Percentiles rank a stretch among this genome's conserved stretches.
Evolutionary conservation across 2,329 filamentous ascomycete genomes (phyloP).

Genomic region (Gremmenia infestans): DNA sequence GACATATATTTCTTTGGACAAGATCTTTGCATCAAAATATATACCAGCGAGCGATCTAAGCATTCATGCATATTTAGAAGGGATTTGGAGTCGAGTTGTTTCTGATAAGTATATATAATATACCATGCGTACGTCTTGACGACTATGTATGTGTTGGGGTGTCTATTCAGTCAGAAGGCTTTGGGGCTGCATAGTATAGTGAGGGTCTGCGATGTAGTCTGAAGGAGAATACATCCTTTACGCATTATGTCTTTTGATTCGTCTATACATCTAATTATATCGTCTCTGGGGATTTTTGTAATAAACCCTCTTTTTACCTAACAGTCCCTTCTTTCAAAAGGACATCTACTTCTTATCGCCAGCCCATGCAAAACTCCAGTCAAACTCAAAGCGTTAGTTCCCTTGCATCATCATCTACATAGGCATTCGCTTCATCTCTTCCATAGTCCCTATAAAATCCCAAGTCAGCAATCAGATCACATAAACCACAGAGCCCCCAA

Average conservation of each 20-base stretch:
- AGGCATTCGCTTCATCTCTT: conserved; percentile 67
- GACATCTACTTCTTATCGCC: background rate
- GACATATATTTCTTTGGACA: conserved; percentile 7
- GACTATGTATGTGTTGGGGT: conserved; percentile 6
- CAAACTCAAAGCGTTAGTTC: background rate
- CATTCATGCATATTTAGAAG: conserved; percentile 18
- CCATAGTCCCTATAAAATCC: conserved; percentile 47
- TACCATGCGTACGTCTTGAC: conserved; percentile 11
- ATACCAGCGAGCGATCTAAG: conserved; percentile 26
- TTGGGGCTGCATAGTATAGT: background rate
- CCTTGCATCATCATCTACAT: conserved; percentile 44
- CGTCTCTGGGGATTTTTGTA: background rate
- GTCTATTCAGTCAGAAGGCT: background rate
- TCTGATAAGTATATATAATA: conserved; percentile 13
- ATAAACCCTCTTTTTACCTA: too few relatives aligned
- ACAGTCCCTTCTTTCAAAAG: too few relatives aligned
- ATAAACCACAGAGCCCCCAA: background rate
- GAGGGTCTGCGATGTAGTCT: background rate
- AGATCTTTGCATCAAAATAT: conserved; percentile 17
- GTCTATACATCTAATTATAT: background rate
- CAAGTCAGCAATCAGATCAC: background rate
- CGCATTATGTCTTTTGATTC: background rate
- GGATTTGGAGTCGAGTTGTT: conserved; percentile 12
- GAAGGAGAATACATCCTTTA: background rate
- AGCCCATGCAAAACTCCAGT: background rate